These are phyloP conservation scores for Podospora tetraspora DNA, from an alignment of 495 filamentous ascomycete species.

Conservation along the genomic window DNA sequence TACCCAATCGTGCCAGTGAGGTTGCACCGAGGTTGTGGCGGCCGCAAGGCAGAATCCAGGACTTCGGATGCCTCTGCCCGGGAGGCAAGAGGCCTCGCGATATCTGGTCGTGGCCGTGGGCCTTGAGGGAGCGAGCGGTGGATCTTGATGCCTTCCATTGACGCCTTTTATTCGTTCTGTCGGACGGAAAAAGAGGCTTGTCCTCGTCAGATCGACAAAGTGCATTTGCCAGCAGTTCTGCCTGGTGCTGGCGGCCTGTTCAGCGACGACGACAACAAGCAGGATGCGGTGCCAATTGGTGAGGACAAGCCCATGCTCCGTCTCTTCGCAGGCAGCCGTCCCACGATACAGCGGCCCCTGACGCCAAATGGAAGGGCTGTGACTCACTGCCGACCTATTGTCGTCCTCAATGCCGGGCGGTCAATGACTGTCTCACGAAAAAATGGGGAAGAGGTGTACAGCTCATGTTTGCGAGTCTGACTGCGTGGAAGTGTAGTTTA, in stretches of 20 bases:
- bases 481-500: neutral
- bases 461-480: neutral
- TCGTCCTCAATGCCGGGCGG: neutral
- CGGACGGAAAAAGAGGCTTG: neutral
- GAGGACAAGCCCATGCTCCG: neutral
- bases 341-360: neutral
- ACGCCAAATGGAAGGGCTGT: neutral
- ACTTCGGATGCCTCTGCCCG: neutral
- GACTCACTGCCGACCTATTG: slow-evolving; percentile 7
- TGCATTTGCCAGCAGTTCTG: neutral
- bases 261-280: neutral
- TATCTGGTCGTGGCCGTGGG: neutral
- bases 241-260: neutral
- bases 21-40: neutral
- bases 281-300: neutral
- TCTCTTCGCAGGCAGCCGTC: neutral
- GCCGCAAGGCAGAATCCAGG: neutral
- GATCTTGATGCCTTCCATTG: neutral
- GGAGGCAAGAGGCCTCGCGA: neutral
- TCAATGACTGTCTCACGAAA: neutral
- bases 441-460: neutral
- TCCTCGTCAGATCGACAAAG: neutral
- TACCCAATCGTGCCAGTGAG: neutral
- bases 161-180: neutral
- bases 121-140: neutral